These are phyloP conservation scores for Termitomyces sp. DNA, from an alignment of 768 basidiomycete genomes.

Conservation along the genomic window DNA sequence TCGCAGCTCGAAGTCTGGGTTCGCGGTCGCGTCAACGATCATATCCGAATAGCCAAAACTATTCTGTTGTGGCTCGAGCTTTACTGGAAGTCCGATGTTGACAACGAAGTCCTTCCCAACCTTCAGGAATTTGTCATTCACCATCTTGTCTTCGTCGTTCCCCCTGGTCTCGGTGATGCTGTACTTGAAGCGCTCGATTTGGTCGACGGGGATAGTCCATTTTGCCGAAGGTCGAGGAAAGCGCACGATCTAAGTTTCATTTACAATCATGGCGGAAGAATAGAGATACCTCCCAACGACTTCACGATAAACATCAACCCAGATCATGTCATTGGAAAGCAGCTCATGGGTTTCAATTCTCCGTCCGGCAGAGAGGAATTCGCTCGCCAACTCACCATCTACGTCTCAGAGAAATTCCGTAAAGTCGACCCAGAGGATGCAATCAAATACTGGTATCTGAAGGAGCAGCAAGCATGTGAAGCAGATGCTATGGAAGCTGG, in stretches of 20 bases:
- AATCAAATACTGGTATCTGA: slow-evolving; percentile 32
- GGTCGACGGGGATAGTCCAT: slow-evolving; percentile 9
- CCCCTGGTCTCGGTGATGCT: slow-evolving; percentile 17
- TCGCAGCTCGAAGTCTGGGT: slow-evolving; percentile 31
- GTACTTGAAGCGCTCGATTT: slow-evolving; percentile 24
- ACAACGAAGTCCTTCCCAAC: slow-evolving; percentile 31
- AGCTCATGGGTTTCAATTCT: slow-evolving; percentile 28
- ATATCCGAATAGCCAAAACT: slow-evolving; percentile 53
- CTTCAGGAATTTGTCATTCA: slow-evolving; percentile 20
- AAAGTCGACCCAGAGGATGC: slow-evolving; percentile 37
- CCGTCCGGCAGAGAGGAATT: slow-evolving; percentile 34
- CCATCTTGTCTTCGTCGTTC: slow-evolving; percentile 22
- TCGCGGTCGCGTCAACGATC: slow-evolving; percentile 40
- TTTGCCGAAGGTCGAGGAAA: slow-evolving; percentile 12
- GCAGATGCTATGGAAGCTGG: slow-evolving; percentile 25
- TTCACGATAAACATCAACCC: slow-evolving; percentile 12
- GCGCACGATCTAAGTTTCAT: slow-evolving; percentile 9
- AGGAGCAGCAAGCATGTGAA: background rate
- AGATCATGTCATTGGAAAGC: slow-evolving; percentile 18
- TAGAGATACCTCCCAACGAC: background rate
- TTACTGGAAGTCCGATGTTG: slow-evolving; percentile 57
- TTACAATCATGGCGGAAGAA: slow-evolving; percentile 2
- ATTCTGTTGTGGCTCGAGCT: slow-evolving; percentile 67
- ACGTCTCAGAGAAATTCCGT: slow-evolving; percentile 29
- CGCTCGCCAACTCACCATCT: slow-evolving; percentile 37